Percentiles rank a stretch among this genome's conserved stretches.
These are phyloP conservation scores for Trichophyton simii DNA, from an alignment of 2,329 filamentous ascomycete species.

Conservation along the genomic window DNA sequence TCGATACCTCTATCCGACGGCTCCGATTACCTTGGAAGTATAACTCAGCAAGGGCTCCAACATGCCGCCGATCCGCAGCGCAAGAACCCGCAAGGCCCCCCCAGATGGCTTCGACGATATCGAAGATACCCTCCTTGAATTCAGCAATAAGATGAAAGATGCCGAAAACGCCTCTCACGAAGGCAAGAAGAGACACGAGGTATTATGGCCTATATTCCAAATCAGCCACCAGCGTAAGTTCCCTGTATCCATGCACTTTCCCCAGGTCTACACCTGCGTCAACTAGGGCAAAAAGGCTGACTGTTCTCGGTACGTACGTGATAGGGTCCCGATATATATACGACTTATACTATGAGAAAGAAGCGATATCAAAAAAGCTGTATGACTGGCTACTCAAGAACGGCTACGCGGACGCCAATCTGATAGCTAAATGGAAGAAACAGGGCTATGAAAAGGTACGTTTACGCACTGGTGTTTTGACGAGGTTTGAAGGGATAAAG, in stretches of 20 bases:
- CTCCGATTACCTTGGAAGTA: background rate
- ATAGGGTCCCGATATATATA: conserved; percentile 74
- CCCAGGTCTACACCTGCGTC: background rate
- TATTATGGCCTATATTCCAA: conserved; percentile 94
- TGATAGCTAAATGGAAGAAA: conserved; percentile 99
- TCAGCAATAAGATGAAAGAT: conserved; percentile 57
- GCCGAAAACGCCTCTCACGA: conserved; percentile 77
- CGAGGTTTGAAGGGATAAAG: too few relatives aligned
- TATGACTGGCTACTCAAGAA: conserved; percentile 98
- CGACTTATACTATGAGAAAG: conserved; percentile 95
- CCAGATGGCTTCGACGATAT: conserved; percentile 56
- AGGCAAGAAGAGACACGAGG: conserved; percentile 77
- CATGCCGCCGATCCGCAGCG: conserved; percentile 51
- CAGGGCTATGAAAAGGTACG: conserved; percentile 89
- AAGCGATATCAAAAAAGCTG: conserved; percentile 79
- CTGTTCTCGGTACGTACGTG: background rate
- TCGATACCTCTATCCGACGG: too few relatives aligned
- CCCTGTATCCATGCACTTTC: background rate
- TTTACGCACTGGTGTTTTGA: background rate
- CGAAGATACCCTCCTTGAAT: conserved; percentile 56
- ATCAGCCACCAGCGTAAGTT: conserved; percentile 76
- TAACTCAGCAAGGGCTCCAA: background rate
- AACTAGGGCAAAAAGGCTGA: background rate
- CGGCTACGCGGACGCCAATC: conserved; percentile 80
- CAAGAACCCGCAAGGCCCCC: conserved; percentile 50